Evolutionary conservation across 768 basidiomycete species (phyloP), one percentile per base, ranked within the genome.

Genomic region (Pholiota molesta): DNA sequence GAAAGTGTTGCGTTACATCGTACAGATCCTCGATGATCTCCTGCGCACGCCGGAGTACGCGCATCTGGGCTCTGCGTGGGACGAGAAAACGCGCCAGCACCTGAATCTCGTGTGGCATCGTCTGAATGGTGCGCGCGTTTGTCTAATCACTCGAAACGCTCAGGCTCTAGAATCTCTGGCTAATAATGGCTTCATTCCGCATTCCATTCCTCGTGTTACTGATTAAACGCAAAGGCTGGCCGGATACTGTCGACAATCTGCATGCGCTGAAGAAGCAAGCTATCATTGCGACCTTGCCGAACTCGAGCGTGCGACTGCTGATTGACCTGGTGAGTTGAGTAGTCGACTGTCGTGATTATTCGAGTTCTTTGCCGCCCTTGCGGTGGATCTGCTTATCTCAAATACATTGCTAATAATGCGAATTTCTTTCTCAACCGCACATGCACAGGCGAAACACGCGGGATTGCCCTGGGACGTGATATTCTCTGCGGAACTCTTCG

Each of bases 401-500:
- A 31, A 31, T 31, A 31, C 28, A 19, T 17, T 10, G 6, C 23
- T 19, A 5, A n/a, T 40, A 6, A 19, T 45, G 26, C 26, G 26
- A 26, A 26, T 29, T 23, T 1, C 10, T 23, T 1, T 19, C 3
- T 4, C 0, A 3, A 7, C 31, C 10, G 10, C 10, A 16, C 6
- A 31, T 56, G 16, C 16, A 51, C 61, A 89, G 88, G 87, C 89
- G 1, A 89, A 86, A 71, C 72, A 83, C 59, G 83, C 86, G 2
- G 75, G 80, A 17, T 73, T 90, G 3, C 87, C 88, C 0, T 89
- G 86, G 88, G 87, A 90, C 60, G 76, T 78, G 1, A 72, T 90
- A 21, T 80, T 91, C 59, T 87, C 87, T 0, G 75, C 81, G 1
- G 86, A 88, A 59, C 73, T 90, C 17, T 86, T 89, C 53, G 75